Conservation (phyloP, 352 stramenopile species). For the Aphanomyces cochlioides region DNA sequence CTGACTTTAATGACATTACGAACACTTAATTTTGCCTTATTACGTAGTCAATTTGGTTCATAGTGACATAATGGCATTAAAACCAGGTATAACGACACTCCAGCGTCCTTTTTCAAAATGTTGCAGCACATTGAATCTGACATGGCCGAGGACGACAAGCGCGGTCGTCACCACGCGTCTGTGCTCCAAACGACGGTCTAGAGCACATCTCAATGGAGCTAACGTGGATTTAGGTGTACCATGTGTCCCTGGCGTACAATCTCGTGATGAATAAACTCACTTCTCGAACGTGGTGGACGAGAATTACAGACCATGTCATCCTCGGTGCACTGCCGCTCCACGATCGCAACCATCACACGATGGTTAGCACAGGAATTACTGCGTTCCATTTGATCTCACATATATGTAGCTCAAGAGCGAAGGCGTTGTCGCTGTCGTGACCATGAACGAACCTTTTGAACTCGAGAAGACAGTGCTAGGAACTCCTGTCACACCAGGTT, state of each 20-base stretch:
- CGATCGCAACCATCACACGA: slow-evolving; percentile 25
- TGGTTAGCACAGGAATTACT: neutral
- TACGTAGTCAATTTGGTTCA: too few relatives aligned
- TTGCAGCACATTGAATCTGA: too few relatives aligned
- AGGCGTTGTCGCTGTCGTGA: slow-evolving; percentile 63
- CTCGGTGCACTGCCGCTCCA: slow-evolving; percentile 65
- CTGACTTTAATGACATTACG: too few relatives aligned
- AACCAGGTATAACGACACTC: too few relatives aligned
- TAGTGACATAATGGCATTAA: too few relatives aligned
- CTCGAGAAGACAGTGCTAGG: slow-evolving; percentile 60
- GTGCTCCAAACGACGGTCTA: slow-evolving; percentile 10
- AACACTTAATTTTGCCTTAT: too few relatives aligned
- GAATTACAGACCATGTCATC: slow-evolving; percentile 55
- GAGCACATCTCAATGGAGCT: neutral
- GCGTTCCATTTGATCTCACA: too few relatives aligned
- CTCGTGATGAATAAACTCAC: slow-evolving; percentile 44
- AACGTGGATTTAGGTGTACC: slow-evolving; percentile 45
- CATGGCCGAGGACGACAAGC: too few relatives aligned
- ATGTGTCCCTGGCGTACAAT: slow-evolving; percentile 81
- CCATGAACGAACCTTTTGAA: slow-evolving; percentile 71
- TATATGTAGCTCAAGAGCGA: slow-evolving; percentile 49
- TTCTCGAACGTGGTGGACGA: slow-evolving; percentile 68
- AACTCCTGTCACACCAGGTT: slow-evolving; percentile 59
- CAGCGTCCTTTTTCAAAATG: too few relatives aligned
- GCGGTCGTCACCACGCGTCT: neutral